Evolutionary conservation across 1,139 yeast genomes (phyloP), one percentile per base, ranked within the genome.

Genomic region (Debaryomyces subglobosus): DNA sequence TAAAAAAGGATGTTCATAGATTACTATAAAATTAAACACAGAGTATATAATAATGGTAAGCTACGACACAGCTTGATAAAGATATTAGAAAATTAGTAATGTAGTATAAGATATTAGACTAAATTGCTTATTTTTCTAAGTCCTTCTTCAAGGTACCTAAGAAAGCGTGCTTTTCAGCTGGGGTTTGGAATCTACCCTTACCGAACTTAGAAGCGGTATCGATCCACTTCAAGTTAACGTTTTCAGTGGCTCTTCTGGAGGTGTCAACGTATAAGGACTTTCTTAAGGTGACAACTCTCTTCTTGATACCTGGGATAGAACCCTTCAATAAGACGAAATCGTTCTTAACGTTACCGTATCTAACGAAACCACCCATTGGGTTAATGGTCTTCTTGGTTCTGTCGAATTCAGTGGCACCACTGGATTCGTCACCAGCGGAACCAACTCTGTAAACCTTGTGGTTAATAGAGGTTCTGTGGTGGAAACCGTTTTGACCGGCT

Each of bases 401-500:
- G 91, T 94, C 99, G 73, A 90, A 94, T 75, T 86, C 92, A 68
- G 99, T 94, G 67, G 98, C 83, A 82, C 92, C 99, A 74, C 83
- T 85, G 58, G 92, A 72, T 81, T 89, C 97, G 71, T 94, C 98
- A 65, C 78, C 96, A 74, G 86, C 99, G 78, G 87, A 85, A 78
- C 99, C 99, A 71, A 95, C 85, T 82, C 99, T 89, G 97, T 94
- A 94, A 76, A 94, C 84, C 90, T 94, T 94, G 96, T 95, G 99
- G 97, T 94, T 95, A 79, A 92, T 88, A 62, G 99, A 94, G 72
- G 99, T 94, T 89, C 99, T 92, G 95, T 91, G 97, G 84, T 94
- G 99, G 96, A 89, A 94, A 90, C 99, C 99, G 85, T 87, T 90
- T 86, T 94, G 99, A 94, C 99, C 99, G 70, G 99, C 97, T 84